Base-by-base conservation (phyloP, 2,329 filamentous ascomycete species). In the Colletotrichum sp. region DNA sequence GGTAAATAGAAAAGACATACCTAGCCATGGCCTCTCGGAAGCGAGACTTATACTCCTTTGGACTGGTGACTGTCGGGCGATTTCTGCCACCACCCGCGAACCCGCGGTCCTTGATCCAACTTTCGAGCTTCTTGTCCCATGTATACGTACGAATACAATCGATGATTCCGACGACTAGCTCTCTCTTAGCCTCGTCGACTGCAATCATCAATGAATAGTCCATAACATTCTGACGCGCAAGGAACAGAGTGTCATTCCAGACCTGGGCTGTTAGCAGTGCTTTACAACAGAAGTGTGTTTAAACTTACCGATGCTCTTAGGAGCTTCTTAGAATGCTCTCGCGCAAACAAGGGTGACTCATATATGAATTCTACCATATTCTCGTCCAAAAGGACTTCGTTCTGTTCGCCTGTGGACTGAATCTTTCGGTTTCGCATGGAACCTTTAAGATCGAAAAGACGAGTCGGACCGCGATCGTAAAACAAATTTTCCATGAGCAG, bases 361-460 rank as follows among this genome's bases (percentile, higher is more conserved):
- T 98, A 99, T 76, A 99, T 98, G 82, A 98, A 98, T 82, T 99
- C 97, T 12, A 99, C 97, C 90, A 99, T 97, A 84, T 99, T 99
- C 81, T 99, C 97, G 80, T 99, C 97, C 2, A 99, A 89, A 5
- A 99, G 90, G 5, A 99, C 97, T 83, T 99, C 97, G 78, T 98
- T 97, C 76, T 96, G 94, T 84, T 98, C 95, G 66, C 97, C 97
- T 0, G 97, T 99, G 33, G 93, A 95, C 81, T 98, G 93, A 59
- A 98, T 98, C 82, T 98, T 98, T 79, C 97, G 95, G 84, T 99
- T 99, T 61, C 97, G 93, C 97, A 99, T 99, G 11, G 95, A 98
- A 3, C 97, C 97, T 82, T 99, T 99, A 75, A 99, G 90, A 81
- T 99, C 97, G 81, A 99, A 97, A 62, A 96, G 96, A 55, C 97